Percentiles rank a stretch among this genome's conserved stretches.
Conservation (phyloP, 2,329 filamentous ascomycete species). For the Lasiodiplodia theobromae region DNA sequence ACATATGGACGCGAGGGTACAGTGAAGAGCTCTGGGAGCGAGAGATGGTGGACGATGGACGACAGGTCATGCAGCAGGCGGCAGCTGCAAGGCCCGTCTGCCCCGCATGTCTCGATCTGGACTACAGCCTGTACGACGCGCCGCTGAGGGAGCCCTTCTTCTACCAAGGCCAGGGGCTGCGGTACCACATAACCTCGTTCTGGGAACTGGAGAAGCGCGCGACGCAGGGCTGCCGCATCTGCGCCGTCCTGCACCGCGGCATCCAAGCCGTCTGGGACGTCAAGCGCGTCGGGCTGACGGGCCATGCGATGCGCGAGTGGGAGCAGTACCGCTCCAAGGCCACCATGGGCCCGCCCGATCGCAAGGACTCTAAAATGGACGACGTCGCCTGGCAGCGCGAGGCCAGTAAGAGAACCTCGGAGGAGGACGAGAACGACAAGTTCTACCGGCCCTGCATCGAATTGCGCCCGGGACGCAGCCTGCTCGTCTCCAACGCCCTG, state of each 20-base stretch:
- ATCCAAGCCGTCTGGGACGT: neutral
- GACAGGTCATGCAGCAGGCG: neutral
- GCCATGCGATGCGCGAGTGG: neutral
- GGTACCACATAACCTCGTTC: neutral
- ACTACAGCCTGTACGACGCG: neutral
- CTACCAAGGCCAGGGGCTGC: neutral
- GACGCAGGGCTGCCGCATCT: neutral
- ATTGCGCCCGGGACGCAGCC: neutral
- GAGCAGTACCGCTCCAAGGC: neutral
- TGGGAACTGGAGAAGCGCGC: neutral
- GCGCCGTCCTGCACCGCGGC: neutral
- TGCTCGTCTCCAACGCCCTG: neutral
- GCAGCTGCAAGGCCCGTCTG: neutral
- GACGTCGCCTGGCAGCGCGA: neutral
- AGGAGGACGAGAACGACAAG: neutral
- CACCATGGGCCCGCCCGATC: neutral
- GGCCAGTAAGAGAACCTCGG: neutral
- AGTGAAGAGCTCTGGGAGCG: neutral
- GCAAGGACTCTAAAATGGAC: neutral
- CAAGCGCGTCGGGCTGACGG: neutral
- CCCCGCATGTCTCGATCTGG: neutral
- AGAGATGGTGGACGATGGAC: neutral
- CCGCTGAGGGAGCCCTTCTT: neutral
- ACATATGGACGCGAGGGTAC: neutral
- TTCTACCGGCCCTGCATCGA: conserved; percentile 2